Evolutionary conservation across 106 monocot species (phyloP).

Genomic region (Ottelia alismoides): DNA sequence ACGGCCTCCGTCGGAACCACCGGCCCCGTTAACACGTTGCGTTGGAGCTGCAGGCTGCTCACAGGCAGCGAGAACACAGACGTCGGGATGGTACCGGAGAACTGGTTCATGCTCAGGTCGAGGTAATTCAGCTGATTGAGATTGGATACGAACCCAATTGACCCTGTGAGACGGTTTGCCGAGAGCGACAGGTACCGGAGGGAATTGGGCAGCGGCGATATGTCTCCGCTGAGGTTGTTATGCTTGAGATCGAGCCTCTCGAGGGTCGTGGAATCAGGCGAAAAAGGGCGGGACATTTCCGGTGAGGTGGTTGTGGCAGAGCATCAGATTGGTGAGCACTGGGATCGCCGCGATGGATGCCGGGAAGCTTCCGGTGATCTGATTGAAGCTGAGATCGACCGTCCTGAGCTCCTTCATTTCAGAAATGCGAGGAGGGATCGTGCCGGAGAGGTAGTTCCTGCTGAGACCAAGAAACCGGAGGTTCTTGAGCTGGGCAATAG

Average conservation of each 20-base stretch:
- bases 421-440: conserved; percentile 3
- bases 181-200: conserved; percentile 35
- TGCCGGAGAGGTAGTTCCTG: conserved; percentile 18
- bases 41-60: conserved; percentile 23
- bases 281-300: conserved; percentile 15
- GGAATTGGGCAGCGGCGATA: conserved; percentile 16
- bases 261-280: conserved; percentile 26
- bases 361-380: conserved; percentile 11
- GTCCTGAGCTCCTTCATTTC: conserved; percentile 4
- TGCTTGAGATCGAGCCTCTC: conserved; percentile 30
- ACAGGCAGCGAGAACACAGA: conserved; percentile 26
- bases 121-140: conserved; percentile 18
- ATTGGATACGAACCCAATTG: conserved; percentile 2
- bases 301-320: conserved; percentile 15
- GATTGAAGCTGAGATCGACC: conserved; percentile 28
- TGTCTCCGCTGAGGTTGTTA: conserved; percentile 30
- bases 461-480: conserved; percentile 71
- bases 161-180: conserved; percentile 32
- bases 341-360: neutral
- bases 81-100: conserved; percentile 31
- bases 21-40: conserved; percentile 29
- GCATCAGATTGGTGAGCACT: conserved; percentile 1
- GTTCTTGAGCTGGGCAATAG: conserved; percentile 14
- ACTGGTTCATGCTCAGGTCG: conserved; percentile 41
- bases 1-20: conserved; percentile 7